A percentile compares a stretch with the other conserved stretches of the same genome.
phyloP scores from a whole-genome alignment of 83 land plant genomes.

The Picea engelmannii region DNA sequence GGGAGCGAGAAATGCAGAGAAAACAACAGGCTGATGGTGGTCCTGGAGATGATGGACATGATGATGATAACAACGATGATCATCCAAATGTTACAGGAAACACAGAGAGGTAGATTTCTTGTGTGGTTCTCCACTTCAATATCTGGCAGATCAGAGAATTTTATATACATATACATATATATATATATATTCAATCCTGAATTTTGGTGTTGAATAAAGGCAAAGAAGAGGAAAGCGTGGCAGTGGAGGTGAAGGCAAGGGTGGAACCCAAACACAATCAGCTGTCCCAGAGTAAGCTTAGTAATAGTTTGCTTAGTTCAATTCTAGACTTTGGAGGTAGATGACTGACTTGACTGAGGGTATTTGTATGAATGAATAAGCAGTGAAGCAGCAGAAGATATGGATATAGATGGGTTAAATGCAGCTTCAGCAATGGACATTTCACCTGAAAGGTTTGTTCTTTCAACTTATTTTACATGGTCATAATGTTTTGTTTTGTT shows the following conservation, averaged over 20 bases:
- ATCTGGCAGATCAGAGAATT: not conserved
- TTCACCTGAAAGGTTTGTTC: slow-evolving; percentile 57
- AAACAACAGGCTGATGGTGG: slow-evolving; percentile 53
- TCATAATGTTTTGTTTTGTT: slow-evolving; percentile 7
- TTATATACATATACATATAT: not conserved
- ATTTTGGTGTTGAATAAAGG: slow-evolving; percentile 8
- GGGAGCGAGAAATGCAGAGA: slow-evolving; percentile 74
- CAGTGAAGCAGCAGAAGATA: slow-evolving; percentile 39
- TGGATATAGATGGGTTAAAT: slow-evolving; percentile 52
- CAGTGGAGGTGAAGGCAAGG: slow-evolving; percentile 2
- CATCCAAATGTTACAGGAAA: slow-evolving; percentile 18
- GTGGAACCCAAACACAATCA: slow-evolving; percentile 15
- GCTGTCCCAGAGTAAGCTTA: slow-evolving; percentile 17
- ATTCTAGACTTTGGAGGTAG: not conserved
- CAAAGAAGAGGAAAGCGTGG: slow-evolving; percentile 5
- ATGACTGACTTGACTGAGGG: not conserved
- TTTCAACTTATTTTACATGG: not conserved
- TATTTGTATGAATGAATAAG: not conserved
- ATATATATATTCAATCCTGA: not conserved
- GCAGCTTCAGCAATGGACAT: slow-evolving; percentile 18
- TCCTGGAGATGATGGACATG: slow-evolving; percentile 20
- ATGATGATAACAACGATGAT: slow-evolving; percentile 23
- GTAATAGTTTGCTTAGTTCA: not conserved
- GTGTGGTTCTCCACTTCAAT: not conserved
- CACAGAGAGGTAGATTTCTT: slow-evolving; percentile 9